phyloP scores from a whole-genome alignment of 2,329 filamentous ascomycete species.

The Xylariaceae sp. region DNA sequence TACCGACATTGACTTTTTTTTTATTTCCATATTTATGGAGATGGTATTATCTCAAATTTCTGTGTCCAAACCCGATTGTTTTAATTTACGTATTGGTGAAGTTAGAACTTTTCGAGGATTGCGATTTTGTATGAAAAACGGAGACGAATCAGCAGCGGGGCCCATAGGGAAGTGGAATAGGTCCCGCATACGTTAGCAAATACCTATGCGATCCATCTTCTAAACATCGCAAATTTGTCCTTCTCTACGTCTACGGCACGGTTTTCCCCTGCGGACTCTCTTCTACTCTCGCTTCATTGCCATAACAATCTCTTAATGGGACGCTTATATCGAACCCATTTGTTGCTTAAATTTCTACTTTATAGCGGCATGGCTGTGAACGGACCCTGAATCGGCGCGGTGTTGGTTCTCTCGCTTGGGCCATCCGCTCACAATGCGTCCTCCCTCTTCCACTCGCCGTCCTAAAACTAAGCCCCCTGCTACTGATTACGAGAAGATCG shows the following conservation, averaged over 20 bases:
- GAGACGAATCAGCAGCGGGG: too few relatives aligned
- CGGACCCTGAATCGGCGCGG: constrained; percentile 11
- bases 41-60: too few relatives aligned
- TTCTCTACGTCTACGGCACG: neutral
- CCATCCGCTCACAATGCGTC: constrained; percentile 12
- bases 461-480: constrained; percentile 27
- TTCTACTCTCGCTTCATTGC: constrained; percentile 7
- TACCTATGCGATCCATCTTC: neutral
- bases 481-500: constrained; percentile 50
- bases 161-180: too few relatives aligned
- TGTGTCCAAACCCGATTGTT: too few relatives aligned
- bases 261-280: neutral
- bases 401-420: constrained; percentile 3
- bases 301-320: constrained; percentile 7
- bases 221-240: neutral
- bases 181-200: too few relatives aligned
- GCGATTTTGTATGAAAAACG: too few relatives aligned
- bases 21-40: too few relatives aligned
- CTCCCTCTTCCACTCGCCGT: constrained; percentile 22
- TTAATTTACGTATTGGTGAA: too few relatives aligned
- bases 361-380: constrained; percentile 24
- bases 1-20: too few relatives aligned
- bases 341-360: constrained; percentile 2
- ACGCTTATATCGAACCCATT: neutral
- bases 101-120: too few relatives aligned